Percentiles rank a stretch among this genome's conserved stretches.
These are phyloP conservation scores for Crithidia acanthocephali DNA, from an alignment of 208 protist species.

Conservation along the genomic window DNA sequence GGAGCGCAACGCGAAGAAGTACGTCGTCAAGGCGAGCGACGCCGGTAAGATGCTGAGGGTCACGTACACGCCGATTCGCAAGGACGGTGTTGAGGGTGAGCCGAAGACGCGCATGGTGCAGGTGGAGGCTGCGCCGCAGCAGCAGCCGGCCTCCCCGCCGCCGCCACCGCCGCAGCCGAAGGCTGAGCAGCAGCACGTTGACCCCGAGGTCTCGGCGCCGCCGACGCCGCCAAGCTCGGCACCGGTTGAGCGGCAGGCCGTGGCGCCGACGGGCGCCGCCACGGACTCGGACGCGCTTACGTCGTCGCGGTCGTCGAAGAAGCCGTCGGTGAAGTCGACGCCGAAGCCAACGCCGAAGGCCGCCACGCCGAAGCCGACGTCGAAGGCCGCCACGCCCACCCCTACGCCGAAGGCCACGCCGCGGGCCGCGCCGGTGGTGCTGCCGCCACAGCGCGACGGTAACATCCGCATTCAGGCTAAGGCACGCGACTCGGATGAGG, in stretches of 20 bases:
- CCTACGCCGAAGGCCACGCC: slow-evolving; percentile 3
- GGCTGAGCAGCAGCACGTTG: slow-evolving; percentile 25
- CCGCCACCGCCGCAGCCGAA: slow-evolving; percentile 3
- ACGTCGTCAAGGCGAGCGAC: slow-evolving; percentile 70
- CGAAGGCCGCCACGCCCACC: slow-evolving; percentile 10
- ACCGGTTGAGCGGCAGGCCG: neutral
- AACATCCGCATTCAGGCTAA: slow-evolving; percentile 25
- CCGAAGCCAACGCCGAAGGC: slow-evolving; percentile 14
- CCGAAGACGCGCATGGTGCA: slow-evolving; percentile 67
- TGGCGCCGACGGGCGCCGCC: neutral
- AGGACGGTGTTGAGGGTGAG: slow-evolving; percentile 75
- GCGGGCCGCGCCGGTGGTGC: neutral
- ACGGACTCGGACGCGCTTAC: neutral
- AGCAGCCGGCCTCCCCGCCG: slow-evolving; percentile 9
- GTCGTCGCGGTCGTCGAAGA: slow-evolving; percentile 23
- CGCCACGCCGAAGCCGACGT: slow-evolving; percentile 14
- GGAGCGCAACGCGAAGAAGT: slow-evolving; percentile 49
- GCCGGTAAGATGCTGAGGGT: slow-evolving; percentile 77
- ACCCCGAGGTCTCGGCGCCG: slow-evolving; percentile 10
- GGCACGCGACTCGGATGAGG: slow-evolving; percentile 27
- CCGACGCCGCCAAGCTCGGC: slow-evolving; percentile 4
- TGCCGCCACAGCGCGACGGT: slow-evolving; percentile 23
- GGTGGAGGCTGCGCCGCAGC: slow-evolving; percentile 29
- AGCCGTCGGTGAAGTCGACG: slow-evolving; percentile 20
- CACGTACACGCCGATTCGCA: slow-evolving; percentile 86